A percentile compares a stretch with the other conserved stretches of the same genome.
Conservation (phyloP, 176 grass and related monocot species). For the Rhynchospora tenuis region DNA sequence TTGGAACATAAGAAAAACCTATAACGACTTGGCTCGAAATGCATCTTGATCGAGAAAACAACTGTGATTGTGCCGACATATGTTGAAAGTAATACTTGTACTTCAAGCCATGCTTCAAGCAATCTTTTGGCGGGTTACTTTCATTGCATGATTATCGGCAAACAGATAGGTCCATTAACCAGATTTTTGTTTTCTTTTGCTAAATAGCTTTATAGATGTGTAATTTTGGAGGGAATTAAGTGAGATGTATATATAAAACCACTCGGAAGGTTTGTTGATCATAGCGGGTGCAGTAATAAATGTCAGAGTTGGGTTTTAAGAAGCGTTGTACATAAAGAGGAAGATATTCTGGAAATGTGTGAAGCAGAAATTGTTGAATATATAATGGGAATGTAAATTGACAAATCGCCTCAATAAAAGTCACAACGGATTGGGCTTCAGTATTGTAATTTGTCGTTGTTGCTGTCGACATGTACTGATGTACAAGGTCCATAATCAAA, state of each 20-base stretch:
- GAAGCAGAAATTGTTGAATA: no score
- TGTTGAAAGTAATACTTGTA: neutral
- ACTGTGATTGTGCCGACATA: neutral
- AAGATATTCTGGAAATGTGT: no score
- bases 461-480: no score
- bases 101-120: neutral
- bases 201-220: no score
- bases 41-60: neutral
- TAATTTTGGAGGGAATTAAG: neutral
- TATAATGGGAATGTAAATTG: no score
- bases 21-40: neutral
- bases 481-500: no score
- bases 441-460: no score
- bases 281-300: neutral
- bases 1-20: conserved; percentile 10
- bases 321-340: neutral
- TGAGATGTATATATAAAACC: neutral
- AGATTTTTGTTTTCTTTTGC: no score
- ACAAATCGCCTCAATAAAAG: no score
- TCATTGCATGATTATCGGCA: neutral
- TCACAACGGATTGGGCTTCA: no score
- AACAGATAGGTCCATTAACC: no score
- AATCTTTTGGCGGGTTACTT: neutral
- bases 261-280: neutral
- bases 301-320: neutral